Evolutionary conservation across 1,139 yeast genomes (phyloP).

Genomic region (Magnusiomyces suaveolens): DNA sequence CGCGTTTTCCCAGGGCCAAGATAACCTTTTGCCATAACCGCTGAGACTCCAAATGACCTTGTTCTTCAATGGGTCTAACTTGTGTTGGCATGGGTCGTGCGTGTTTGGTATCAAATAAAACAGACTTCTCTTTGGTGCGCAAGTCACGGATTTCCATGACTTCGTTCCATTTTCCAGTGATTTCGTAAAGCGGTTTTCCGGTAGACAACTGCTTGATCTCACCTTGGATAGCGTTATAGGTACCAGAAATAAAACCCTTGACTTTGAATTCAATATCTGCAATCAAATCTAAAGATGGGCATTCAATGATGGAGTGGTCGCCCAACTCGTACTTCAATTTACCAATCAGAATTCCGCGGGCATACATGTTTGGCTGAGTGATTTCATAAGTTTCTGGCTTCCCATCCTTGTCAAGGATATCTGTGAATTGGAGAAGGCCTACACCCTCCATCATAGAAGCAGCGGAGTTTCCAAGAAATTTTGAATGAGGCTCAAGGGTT

Average conservation of each 20-base stretch:
- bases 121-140: slow-evolving; percentile 40
- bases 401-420: slow-evolving; percentile 39
- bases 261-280: slow-evolving; percentile 91
- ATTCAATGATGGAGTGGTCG: slow-evolving; percentile 71
- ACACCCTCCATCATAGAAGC: slow-evolving; percentile 96
- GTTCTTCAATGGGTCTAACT: slow-evolving; percentile 71
- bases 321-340: slow-evolving; percentile 84
- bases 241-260: slow-evolving; percentile 87
- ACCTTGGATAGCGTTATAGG: slow-evolving; percentile 85
- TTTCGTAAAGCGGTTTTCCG: slow-evolving; percentile 50
- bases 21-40: slow-evolving; percentile 74
- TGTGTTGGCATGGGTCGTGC: slow-evolving; percentile 49
- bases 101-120: slow-evolving; percentile 55
- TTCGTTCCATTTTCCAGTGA: slow-evolving; percentile 92
- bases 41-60: slow-evolving; percentile 72
- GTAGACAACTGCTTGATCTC: slow-evolving; percentile 44
- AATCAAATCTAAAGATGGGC: slow-evolving; percentile 48
- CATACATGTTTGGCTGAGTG: slow-evolving; percentile 91
- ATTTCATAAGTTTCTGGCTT: slow-evolving; percentile 57
- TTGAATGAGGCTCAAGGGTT: slow-evolving; percentile 72
- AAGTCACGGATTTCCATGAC: slow-evolving; percentile 58
- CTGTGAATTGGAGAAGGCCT: slow-evolving; percentile 62
- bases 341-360: slow-evolving; percentile 89
- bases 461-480: slow-evolving; percentile 86
- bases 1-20: slow-evolving; percentile 62